Percentiles rank a stretch among this genome's conserved stretches.
These are phyloP conservation scores for Chenopodium formosanum DNA, from an alignment of 148 eudicot genomes.

Conservation along the genomic window DNA sequence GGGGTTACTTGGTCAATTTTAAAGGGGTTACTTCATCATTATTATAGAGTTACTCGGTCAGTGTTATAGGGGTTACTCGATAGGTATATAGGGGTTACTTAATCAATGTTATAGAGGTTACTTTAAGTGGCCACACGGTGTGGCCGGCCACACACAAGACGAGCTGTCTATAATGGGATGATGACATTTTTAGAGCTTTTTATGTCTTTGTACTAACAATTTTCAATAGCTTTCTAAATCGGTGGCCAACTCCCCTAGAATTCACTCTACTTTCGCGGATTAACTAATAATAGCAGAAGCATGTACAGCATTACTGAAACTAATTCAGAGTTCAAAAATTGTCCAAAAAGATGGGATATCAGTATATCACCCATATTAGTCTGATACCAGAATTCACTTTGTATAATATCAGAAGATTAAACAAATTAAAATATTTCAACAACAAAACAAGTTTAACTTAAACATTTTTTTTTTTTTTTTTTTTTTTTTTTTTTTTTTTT, in stretches of 20 bases:
- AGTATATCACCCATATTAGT: conserved; percentile 6
- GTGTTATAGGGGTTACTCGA: too few species aligned
- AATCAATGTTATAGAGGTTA: too few species aligned
- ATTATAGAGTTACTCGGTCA: too few species aligned
- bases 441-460: too few species aligned
- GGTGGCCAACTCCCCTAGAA: conserved; percentile 4
- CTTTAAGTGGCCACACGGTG: too few species aligned
- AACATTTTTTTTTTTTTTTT: too few species aligned
- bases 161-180: neutral
- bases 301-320: neutral
- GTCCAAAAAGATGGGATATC: conserved; percentile 7
- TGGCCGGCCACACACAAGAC: too few species aligned
- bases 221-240: neutral
- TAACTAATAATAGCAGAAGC: neutral
- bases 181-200: conserved; percentile 13
- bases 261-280: conserved; percentile 8
- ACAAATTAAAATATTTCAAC: neutral
- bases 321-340: neutral
- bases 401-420: conserved; percentile 2
- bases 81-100: too few species aligned
- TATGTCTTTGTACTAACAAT: neutral
- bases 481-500: too few species aligned
- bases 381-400: neutral
- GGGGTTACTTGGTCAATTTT: too few species aligned
- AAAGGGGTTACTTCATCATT: too few species aligned